Evolutionary conservation across 768 basidiomycete species (phyloP).

Genomic region (Agrocybe praecox): DNA sequence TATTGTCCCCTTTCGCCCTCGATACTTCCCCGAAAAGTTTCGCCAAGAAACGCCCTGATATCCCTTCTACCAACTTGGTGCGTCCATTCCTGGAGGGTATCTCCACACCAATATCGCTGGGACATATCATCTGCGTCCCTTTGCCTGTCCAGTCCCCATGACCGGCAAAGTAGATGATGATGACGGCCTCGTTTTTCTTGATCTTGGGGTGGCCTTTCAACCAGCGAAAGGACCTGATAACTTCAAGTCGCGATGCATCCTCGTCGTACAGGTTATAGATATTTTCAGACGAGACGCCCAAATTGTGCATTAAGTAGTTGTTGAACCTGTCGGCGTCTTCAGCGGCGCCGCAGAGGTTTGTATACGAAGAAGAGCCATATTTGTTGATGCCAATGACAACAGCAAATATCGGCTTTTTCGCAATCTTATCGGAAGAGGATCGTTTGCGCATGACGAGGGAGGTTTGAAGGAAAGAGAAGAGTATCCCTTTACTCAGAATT

Average conservation of each 20-base stretch:
- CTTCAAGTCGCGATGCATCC: slow-evolving; percentile 36
- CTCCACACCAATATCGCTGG: neutral
- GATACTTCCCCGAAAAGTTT: neutral
- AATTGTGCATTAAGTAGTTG: slow-evolving; percentile 27
- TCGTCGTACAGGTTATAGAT: slow-evolving; percentile 39
- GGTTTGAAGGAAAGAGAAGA: no score
- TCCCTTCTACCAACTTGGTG: neutral
- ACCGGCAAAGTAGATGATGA: slow-evolving; percentile 47
- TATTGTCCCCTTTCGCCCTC: neutral
- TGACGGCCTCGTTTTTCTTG: slow-evolving; percentile 28
- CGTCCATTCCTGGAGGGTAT: neutral
- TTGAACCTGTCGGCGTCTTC: slow-evolving; percentile 41
- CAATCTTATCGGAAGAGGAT: no score
- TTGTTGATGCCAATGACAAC: slow-evolving; percentile 47
- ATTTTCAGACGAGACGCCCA: slow-evolving; percentile 32
- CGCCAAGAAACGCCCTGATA: neutral
- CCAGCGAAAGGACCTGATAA: slow-evolving; percentile 30
- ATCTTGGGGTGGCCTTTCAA: slow-evolving; percentile 23
- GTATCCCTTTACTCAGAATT: no score
- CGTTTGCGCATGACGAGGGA: no score
- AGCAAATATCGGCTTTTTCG: slow-evolving; percentile 30
- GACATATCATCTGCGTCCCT: neutral
- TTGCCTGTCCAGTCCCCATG: slow-evolving; percentile 30
- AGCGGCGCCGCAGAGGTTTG: slow-evolving; percentile 36
- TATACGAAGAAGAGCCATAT: slow-evolving; percentile 25